These are phyloP conservation scores for Rhodotorula graminis DNA, from an alignment of 768 basidiomycete species.

Conservation along the genomic window DNA sequence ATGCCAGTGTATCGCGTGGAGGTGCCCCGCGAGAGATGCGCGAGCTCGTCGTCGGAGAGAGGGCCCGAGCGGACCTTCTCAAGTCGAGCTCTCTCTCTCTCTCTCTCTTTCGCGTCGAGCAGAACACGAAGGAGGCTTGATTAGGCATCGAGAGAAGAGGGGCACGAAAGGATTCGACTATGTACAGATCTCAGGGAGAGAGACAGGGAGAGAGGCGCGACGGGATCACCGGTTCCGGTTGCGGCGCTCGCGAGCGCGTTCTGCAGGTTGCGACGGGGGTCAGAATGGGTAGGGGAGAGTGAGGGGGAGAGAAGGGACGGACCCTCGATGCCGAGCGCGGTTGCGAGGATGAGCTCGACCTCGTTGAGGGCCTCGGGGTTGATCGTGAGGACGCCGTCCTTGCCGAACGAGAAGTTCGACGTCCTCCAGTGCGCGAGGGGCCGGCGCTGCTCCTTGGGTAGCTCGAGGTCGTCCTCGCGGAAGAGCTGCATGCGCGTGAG, in stretches of 20 bases:
- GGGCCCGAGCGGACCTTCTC: too few relatives aligned
- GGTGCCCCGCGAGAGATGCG: too few relatives aligned
- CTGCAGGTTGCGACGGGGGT: not conserved
- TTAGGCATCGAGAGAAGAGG: too few relatives aligned
- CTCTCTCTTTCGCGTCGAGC: too few relatives aligned
- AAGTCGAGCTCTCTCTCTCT: too few relatives aligned
- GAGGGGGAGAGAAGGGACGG: not conserved
- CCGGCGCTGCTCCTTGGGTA: not conserved
- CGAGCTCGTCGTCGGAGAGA: too few relatives aligned
- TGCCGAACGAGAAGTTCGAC: not conserved
- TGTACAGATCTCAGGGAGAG: too few relatives aligned
- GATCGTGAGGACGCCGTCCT: not conserved
- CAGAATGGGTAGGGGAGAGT: not conserved
- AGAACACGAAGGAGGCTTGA: too few relatives aligned
- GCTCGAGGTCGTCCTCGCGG: not conserved
- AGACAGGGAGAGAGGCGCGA: too few relatives aligned
- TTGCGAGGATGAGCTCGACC: not conserved
- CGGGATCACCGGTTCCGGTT: not conserved
- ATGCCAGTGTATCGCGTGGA: too few relatives aligned
- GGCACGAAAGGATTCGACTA: too few relatives aligned
- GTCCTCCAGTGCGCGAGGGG: conserved; percentile 1
- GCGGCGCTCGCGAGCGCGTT: not conserved
- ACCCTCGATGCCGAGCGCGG: not conserved
- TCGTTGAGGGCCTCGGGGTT: not conserved
- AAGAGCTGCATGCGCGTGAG: too few relatives aligned